These are phyloP conservation scores for Apophysomyces variabilis DNA, from an alignment of 371 early-diverging fungal species.

Conservation along the genomic window DNA sequence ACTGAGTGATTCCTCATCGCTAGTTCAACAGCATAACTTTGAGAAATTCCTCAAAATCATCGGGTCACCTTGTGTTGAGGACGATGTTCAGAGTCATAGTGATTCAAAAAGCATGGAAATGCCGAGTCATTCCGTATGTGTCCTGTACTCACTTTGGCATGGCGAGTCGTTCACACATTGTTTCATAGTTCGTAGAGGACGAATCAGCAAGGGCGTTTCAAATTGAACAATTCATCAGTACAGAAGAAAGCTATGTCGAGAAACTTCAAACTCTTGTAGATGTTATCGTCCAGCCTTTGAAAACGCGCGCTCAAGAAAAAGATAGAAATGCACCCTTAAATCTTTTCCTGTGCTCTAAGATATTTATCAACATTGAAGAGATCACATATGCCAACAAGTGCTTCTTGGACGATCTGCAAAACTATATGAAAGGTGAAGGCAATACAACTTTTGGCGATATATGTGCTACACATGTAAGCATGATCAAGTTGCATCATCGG, in stretches of 20 bases:
- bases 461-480: slow-evolving; percentile 49
- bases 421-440: slow-evolving; percentile 8
- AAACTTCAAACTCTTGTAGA: slow-evolving; percentile 35
- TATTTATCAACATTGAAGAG: slow-evolving; percentile 51
- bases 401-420: slow-evolving; percentile 36
- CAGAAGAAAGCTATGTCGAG: slow-evolving; percentile 47
- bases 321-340: slow-evolving; percentile 31
- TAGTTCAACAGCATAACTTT: not conserved
- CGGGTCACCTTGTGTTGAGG: slow-evolving; percentile 15
- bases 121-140: not conserved
- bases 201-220: slow-evolving; percentile 34
- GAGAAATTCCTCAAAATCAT: slow-evolving; percentile 23
- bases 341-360: slow-evolving; percentile 41
- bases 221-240: slow-evolving; percentile 47
- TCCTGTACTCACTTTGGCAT: too few relatives aligned
- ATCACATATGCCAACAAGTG: slow-evolving; percentile 34
- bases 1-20: not conserved
- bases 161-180: not conserved
- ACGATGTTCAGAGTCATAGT: slow-evolving; percentile 4
- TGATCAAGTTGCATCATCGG: slow-evolving; percentile 3
- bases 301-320: slow-evolving; percentile 12
- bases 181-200: slow-evolving; percentile 24
- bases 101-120: not conserved
- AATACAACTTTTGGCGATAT: slow-evolving; percentile 39
- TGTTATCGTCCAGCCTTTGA: slow-evolving; percentile 38